These are phyloP conservation scores for Hypoxylon rubiginosum DNA, from an alignment of 2,329 filamentous ascomycete genomes.

Conservation along the genomic window DNA sequence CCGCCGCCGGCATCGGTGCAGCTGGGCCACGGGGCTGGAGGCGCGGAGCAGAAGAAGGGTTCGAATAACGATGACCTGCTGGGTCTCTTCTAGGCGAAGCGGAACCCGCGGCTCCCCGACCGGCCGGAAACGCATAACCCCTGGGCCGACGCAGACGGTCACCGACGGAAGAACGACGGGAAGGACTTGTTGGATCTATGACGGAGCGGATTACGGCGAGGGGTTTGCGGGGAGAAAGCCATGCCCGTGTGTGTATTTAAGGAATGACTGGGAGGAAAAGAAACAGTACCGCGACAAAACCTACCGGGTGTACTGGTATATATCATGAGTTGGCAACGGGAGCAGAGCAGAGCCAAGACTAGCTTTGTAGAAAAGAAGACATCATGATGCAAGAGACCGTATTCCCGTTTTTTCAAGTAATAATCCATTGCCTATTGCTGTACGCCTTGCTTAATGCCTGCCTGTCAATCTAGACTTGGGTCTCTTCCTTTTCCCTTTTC, in stretches of 20 bases:
- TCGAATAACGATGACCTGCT: constrained; percentile 70
- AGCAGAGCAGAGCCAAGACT: constrained; percentile 19
- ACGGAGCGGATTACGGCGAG: constrained; percentile 7
- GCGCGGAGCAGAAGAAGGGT: constrained; percentile 65
- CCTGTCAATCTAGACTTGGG: not conserved
- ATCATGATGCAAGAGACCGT: constrained; percentile 18
- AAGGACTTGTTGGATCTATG: constrained; percentile 22
- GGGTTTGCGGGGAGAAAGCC: not conserved
- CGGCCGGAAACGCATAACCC: constrained; percentile 14
- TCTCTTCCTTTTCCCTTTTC: not conserved
- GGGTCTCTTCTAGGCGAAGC: constrained; percentile 64
- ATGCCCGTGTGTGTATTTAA: not conserved
- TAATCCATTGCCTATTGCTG: not conserved
- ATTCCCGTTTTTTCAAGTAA: not conserved
- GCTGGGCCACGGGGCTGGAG: constrained; percentile 57
- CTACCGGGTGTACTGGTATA: constrained; percentile 12
- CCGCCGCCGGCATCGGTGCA: constrained; percentile 75
- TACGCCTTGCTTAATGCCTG: not conserved
- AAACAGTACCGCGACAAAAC: constrained; percentile 1
- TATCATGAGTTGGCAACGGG: constrained; percentile 20
- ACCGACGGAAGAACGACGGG: not conserved
- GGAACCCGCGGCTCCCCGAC: not conserved
- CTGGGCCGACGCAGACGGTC: constrained; percentile 2
- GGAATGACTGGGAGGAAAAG: not conserved
- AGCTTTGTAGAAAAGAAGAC: constrained; percentile 31